Evolutionary conservation across 139 green algal species (phyloP), one percentile per base, ranked within the genome.

Genomic region (Closterium sp.): DNA sequence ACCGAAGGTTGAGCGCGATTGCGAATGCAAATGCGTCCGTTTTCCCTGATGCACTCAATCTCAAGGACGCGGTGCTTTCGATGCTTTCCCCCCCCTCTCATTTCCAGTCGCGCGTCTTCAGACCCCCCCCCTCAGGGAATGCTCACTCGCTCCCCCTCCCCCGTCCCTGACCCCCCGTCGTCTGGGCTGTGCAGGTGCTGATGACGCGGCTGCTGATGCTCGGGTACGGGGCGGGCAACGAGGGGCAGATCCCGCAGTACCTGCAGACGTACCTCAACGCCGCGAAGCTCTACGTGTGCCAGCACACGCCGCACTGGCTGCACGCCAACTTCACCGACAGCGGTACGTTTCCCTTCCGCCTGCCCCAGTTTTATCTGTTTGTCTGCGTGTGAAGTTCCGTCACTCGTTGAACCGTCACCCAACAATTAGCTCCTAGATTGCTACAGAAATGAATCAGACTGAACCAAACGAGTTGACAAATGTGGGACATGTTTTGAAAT

Each of bases 101-200:
- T 38, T 50, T 50, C 38, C 38, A 50, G 7, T 50, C 38, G 38
- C 38, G 38, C 38, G 38, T 50, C 13, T 50, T 50, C 38, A 13
- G 38, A 9, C 38, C 7, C 38, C 38, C 7, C 6, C 38, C 7
- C 38, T 17, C 38, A 50, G 38, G n/a, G n/a, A 17, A 11, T 50
- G 38, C 38, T 50, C 38, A 50, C 38, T 50, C 38, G 38, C 38
- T 50, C 38, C 7, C 38, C 13, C n/a, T n/a, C n/a, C 38, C 38
- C 38, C 38, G 11, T 50, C 38, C 4, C 7, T 50, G 38, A 9
- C n/a, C n/a, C n/a, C n/a, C n/a, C n/a, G n/a, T n/a, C n/a, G 62
- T 79, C 62, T 79, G 17, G 42, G 24, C 19, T 24, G 29, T 92
- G 90, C 90, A 92, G 90, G 90, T 93, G 30, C 90, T 93, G 79